Conservation (phyloP, 1,139 yeast species). For the Yamadazyma triangularis region DNA sequence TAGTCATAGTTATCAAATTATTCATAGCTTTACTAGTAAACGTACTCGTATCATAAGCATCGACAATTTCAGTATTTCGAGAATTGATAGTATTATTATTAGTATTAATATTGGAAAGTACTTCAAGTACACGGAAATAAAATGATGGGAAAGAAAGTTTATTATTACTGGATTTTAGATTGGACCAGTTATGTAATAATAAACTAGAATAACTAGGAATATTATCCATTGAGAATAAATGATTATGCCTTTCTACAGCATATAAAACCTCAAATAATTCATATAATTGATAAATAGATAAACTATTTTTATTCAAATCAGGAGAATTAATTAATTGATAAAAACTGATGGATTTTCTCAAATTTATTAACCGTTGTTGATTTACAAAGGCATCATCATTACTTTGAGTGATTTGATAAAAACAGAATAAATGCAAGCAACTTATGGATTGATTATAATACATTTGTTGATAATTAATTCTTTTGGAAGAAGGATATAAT, state of each 20-base stretch:
- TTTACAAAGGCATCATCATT: conserved; percentile 20
- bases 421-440: conserved; percentile 31
- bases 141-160: neutral
- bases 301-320: conserved; percentile 14
- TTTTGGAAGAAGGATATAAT: conserved; percentile 8
- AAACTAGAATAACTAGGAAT: conserved; percentile 2
- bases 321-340: conserved; percentile 31
- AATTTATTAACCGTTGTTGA: conserved; percentile 30
- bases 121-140: neutral
- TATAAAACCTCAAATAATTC: conserved; percentile 35
- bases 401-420: conserved; percentile 21
- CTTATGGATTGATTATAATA: conserved; percentile 32
- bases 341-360: conserved; percentile 33
- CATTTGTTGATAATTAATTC: conserved; percentile 22
- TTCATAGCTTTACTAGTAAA: conserved; percentile 3
- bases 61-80: neutral
- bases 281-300: conserved; percentile 22
- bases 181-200: neutral
- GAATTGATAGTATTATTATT: too few species aligned
- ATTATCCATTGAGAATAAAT: conserved; percentile 25
- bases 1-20: conserved; percentile 11
- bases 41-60: neutral
- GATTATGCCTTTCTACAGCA: conserved; percentile 29
- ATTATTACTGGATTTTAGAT: neutral
- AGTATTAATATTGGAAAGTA: too few species aligned